Conservation (phyloP, 2,329 filamentous ascomycete genomes). For the Stachybotrys elegans region DNA sequence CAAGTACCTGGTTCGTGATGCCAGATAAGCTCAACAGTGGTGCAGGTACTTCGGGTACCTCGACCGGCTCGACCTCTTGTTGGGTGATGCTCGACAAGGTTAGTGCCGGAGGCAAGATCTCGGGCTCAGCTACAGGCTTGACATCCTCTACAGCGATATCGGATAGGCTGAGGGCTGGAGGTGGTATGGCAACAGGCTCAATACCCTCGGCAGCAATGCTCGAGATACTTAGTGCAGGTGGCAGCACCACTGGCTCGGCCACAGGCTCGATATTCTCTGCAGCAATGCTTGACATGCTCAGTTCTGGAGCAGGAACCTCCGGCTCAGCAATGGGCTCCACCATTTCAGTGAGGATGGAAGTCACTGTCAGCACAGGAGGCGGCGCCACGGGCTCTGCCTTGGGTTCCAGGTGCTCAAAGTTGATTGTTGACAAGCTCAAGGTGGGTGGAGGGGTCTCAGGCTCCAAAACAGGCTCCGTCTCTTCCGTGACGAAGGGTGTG, state of each 20-base stretch:
- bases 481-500: conserved; percentile 28
- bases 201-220: conserved; percentile 21
- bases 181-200: conserved; percentile 22
- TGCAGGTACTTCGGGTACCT: conserved; percentile 16
- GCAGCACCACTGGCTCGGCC: conserved; percentile 15
- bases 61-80: conserved; percentile 21
- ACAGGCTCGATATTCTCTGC: conserved; percentile 21
- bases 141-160: conserved; percentile 17
- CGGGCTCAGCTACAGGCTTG: conserved; percentile 20
- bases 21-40: conserved; percentile 23
- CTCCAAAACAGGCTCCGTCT: conserved; percentile 35
- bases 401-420: conserved; percentile 26
- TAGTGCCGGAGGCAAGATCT: conserved; percentile 17
- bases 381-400: conserved; percentile 19
- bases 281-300: conserved; percentile 19
- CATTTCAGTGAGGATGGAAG: conserved; percentile 18
- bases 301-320: conserved; percentile 13
- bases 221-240: conserved; percentile 18
- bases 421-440: conserved; percentile 33
- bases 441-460: conserved; percentile 24
- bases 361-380: conserved; percentile 19
- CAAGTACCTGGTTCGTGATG: conserved; percentile 27
- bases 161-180: conserved; percentile 18
- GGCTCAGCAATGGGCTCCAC: conserved; percentile 23
- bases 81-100: conserved; percentile 20